These are phyloP conservation scores for Penicillium concentricum DNA, from an alignment of 2,329 filamentous ascomycete genomes.

Conservation along the genomic window DNA sequence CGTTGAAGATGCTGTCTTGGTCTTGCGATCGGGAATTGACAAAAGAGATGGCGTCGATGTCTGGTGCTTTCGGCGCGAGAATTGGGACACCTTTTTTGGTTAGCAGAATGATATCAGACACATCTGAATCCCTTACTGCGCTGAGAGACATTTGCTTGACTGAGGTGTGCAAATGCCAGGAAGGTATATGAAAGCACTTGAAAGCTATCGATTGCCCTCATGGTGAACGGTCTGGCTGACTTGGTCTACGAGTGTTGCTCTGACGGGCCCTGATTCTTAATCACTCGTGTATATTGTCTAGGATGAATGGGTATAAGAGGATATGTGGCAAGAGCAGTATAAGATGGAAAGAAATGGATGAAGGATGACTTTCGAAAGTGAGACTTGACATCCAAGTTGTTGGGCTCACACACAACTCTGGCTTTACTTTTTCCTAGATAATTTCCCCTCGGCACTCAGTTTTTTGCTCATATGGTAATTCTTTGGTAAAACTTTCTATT, in stretches of 20 bases:
- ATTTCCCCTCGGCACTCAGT: not conserved
- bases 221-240: not conserved
- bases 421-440: not conserved
- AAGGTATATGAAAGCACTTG: not conserved
- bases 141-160: not conserved
- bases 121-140: not conserved
- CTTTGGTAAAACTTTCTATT: not conserved
- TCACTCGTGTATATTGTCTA: not conserved
- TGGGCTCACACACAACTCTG: not conserved
- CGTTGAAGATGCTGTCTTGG: conserved; percentile 38
- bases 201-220: not conserved
- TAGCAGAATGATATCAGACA: not conserved
- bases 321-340: not conserved
- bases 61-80: not conserved
- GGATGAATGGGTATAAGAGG: not conserved
- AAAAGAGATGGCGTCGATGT: conserved; percentile 30
- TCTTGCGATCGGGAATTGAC: conserved; percentile 24
- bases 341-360: not conserved
- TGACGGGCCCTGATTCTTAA: not conserved
- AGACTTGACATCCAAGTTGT: not conserved
- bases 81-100: not conserved
- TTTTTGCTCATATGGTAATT: too few species aligned
- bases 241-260: not conserved
- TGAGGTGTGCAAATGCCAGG: not conserved
- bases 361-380: not conserved